Conservation (phyloP, 306 rosid species). For the Casuarina glauca region DNA sequence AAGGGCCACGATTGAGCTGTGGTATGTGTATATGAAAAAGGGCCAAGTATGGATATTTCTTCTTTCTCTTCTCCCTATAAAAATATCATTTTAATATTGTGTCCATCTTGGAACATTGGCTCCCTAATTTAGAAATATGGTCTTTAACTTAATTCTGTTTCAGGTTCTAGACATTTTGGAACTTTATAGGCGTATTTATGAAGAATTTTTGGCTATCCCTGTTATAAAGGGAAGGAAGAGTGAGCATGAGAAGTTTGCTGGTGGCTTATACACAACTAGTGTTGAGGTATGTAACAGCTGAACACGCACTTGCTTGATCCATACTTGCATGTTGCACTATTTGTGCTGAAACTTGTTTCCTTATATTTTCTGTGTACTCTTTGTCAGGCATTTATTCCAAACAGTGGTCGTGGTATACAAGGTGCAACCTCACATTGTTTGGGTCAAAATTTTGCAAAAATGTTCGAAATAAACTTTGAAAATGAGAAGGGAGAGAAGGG, state of each 20-base stretch:
- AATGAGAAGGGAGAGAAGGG: constrained; percentile 86
- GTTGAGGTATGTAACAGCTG: constrained; percentile 64
- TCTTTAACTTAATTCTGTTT: constrained; percentile 16
- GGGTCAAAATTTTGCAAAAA: constrained; percentile 95
- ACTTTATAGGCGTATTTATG: constrained; percentile 77
- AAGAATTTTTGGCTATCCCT: constrained; percentile 89
- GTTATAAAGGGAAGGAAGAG: constrained; percentile 92
- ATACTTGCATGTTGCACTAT: not conserved
- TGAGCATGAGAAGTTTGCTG: constrained; percentile 95
- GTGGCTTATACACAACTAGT: constrained; percentile 95
- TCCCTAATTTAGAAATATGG: not conserved
- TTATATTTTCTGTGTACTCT: constrained; percentile 16
- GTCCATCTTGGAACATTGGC: not conserved
- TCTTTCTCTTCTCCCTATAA: not conserved
- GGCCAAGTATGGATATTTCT: not conserved
- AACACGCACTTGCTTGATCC: not conserved
- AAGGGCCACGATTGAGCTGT: not conserved
- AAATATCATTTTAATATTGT: not conserved
- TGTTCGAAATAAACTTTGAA: constrained; percentile 95
- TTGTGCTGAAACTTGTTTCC: not conserved
- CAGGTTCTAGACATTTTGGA: constrained; percentile 93
- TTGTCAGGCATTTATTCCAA: constrained; percentile 85
- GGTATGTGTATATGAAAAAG: not conserved
- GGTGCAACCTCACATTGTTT: constrained; percentile 98
- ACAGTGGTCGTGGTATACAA: constrained; percentile 93